Percentiles rank a stretch among this genome's conserved stretches.
These are phyloP conservation scores for Vicia faba DNA, from an alignment of 306 rosid species.

Conservation along the genomic window DNA sequence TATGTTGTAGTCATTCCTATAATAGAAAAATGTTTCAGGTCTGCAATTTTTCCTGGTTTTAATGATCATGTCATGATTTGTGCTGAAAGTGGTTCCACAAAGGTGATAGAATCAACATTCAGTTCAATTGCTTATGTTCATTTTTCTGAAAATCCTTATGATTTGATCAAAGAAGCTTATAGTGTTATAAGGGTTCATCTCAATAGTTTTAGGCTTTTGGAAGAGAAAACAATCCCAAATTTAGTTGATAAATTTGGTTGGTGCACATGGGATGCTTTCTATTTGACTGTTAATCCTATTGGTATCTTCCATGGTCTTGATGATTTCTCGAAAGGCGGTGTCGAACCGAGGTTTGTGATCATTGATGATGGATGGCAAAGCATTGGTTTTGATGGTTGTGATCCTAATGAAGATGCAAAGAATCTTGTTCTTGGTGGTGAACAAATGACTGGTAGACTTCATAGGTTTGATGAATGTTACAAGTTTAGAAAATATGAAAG, in stretches of 20 bases:
- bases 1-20: conserved; percentile 65
- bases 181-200: conserved; percentile 72
- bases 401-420: conserved; percentile 55
- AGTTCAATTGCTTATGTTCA: conserved; percentile 65
- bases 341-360: conserved; percentile 71
- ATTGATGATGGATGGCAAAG: conserved; percentile 96
- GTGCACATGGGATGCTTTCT: conserved; percentile 97
- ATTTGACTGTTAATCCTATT: conserved; percentile 64
- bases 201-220: conserved; percentile 66
- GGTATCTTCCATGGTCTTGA: conserved; percentile 72
- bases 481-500: conserved; percentile 64
- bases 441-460: conserved; percentile 80
- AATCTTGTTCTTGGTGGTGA: conserved; percentile 71
- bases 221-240: conserved; percentile 66
- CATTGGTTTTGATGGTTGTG: conserved; percentile 60
- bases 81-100: conserved; percentile 79
- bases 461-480: conserved; percentile 63
- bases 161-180: conserved; percentile 77
- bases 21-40: conserved; percentile 69
- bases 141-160: conserved; percentile 70
- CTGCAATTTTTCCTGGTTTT: conserved; percentile 71
- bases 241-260: conserved; percentile 79
- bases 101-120: conserved; percentile 53
- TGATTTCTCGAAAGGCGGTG: conserved; percentile 58
- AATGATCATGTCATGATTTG: conserved; percentile 61